Base-by-base conservation (phyloP, 306 rosid species). In the Heteromeles arbutifolia region DNA sequence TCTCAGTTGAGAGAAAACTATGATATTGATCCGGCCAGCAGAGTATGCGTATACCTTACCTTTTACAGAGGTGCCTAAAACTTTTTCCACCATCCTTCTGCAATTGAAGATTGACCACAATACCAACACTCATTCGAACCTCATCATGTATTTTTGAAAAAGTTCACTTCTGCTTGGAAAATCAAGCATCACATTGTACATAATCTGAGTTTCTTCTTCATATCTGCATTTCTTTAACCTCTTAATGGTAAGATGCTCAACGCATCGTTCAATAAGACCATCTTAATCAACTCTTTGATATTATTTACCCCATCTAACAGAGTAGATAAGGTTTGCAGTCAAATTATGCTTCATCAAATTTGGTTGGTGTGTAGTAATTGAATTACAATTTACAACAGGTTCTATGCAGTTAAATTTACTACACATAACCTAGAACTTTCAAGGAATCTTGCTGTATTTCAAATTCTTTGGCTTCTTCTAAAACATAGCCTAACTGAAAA, bases 401-500 rank as follows among this genome's bases (percentile, higher is more conserved):
- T 56, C 56, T 52, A 54, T 26, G 69, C 70, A 25, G 65, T 74
- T 39, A 74, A 58, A 4, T 17, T 31, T 39, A 29, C 52, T 22
- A 58, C 5, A 4, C 37, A 58, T 58, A 43, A 41, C 66, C 52
- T 69, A 32, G 37, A 28, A 18, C 41, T 54, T 77, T 64, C 70
- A 43, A 45, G 43, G 56, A 78, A 69, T 32, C 17, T 26, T 25
- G 43, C 17, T 18, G 31, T 34, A 66, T 68, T 64, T 65, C 21
- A 44, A 14, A 11, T 58, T 4, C 18, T 48, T 48, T 48, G 54
- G 56, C 45, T 83, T 64, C 68, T 22, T 58, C 63, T 66, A 11
- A 34, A 53, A 28, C 70, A 24, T 77, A 71, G 54, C 43, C 44
- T 75, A 68, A 61, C 41, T 74, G 43, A 56, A 64, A 70, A 29